Evolutionary conservation across 805 yeast species (phyloP).

Genomic region (Yamadazyma olivae): DNA sequence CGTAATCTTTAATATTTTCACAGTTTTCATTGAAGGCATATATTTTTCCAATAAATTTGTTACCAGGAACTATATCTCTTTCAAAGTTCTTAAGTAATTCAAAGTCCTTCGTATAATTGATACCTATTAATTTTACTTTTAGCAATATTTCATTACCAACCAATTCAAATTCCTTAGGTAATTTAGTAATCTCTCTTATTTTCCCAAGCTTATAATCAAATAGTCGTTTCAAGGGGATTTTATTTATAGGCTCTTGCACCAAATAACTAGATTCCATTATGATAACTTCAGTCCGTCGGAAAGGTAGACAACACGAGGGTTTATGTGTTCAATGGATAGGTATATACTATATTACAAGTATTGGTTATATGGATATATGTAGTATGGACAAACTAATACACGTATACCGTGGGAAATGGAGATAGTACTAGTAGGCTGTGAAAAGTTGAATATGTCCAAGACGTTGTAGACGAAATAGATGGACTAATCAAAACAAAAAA

Average conservation of each 20-base stretch:
- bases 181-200: constrained; percentile 22
- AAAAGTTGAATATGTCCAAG: too few species aligned
- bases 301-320: too few species aligned
- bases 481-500: too few species aligned
- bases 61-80: constrained; percentile 30
- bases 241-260: constrained; percentile 1
- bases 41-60: constrained; percentile 29
- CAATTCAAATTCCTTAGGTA: constrained; percentile 21
- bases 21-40: constrained; percentile 9
- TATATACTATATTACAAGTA: too few species aligned
- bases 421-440: too few species aligned
- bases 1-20: constrained; percentile 1
- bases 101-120: constrained; percentile 27
- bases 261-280: too few species aligned
- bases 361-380: too few species aligned
- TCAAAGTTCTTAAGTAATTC: constrained; percentile 8
- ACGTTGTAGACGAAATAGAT: too few species aligned
- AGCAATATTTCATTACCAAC: constrained; percentile 19
- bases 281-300: too few species aligned
- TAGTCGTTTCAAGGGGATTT: constrained; percentile 25
- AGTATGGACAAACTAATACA: too few species aligned
- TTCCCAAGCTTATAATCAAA: constrained; percentile 16
- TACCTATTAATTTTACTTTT: constrained; percentile 25
- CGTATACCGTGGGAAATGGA: too few species aligned
- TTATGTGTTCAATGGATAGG: too few species aligned